Evolutionary conservation across 23 red algal species (phyloP).

Genomic region (Gracilaria gracilis): DNA sequence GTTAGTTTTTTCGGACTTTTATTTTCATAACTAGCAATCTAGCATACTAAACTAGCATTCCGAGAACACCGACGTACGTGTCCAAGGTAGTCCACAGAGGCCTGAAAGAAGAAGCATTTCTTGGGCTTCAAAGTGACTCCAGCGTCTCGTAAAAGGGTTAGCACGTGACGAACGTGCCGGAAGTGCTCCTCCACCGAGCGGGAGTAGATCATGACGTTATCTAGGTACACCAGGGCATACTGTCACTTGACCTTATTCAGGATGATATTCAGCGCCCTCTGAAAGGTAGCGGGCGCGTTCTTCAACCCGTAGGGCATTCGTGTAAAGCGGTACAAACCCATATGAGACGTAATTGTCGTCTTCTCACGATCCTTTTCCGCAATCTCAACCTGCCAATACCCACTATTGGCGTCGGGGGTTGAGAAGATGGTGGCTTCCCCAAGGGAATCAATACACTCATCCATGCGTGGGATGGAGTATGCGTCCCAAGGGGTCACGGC

Average conservation of each 20-base stretch:
- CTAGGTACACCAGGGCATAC: not conserved
- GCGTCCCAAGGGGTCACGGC: not conserved
- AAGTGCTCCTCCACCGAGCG: not conserved
- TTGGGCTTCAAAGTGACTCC: not conserved
- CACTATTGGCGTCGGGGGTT: constrained; percentile 13
- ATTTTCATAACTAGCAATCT: no score
- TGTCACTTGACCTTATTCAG: no score
- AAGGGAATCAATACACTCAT: constrained; percentile 32
- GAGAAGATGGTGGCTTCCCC: constrained; percentile 3
- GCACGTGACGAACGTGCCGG: not conserved
- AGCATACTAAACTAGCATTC: no score
- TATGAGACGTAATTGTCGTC: constrained; percentile 13
- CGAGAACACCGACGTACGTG: no score
- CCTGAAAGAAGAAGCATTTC: constrained; percentile 58
- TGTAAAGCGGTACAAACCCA: constrained; percentile 3
- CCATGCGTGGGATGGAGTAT: constrained; percentile 6
- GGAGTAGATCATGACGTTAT: constrained; percentile 1
- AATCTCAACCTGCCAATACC: constrained; percentile 6
- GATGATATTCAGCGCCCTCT: constrained; percentile 9
- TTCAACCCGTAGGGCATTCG: constrained; percentile 23
- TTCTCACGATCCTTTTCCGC: constrained; percentile 7
- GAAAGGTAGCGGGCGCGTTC: constrained; percentile 23
- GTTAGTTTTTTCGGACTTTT: no score
- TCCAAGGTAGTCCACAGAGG: constrained; percentile 35
- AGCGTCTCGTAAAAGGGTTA: not conserved